Evolutionary conservation across 305 asterid genomes (phyloP), one percentile per base, ranked within the genome.

Genomic region (Fraxinus dipetala): DNA sequence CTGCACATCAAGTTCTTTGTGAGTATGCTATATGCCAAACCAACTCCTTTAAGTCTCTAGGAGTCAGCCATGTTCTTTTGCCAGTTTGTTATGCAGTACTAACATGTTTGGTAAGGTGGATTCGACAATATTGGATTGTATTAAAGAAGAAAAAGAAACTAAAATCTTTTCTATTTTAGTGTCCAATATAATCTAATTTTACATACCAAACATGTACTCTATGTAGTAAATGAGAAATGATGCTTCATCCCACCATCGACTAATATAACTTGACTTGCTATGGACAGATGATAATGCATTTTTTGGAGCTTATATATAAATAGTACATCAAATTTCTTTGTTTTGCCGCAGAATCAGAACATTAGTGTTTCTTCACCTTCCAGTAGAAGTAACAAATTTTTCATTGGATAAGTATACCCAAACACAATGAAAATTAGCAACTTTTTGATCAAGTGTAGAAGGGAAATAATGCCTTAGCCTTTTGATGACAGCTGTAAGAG

Each of bases 1-100:
- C 93, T 32, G 93, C 93, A 61, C 90, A 90, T 84, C 88, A 90
- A 88, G 93, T 88, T 79, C 93, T 90, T 56, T 74, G 77, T 78
- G 51, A 81, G 84, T 75, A 77, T 51, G 61, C 80, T 28, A 16
- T 76, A 45, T 43, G 14, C 22, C 43, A 48, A 24, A 24, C 34
- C 56, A 74, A 9, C 28, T 26, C 16, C 20, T 45, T 24, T 32
- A 43, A 48, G 16, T 43, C 63, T 22, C 7, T 26, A 28, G 35
- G 54, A n/a, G n/a, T 43, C 78, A 10, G 63, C 48, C 36, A 28
- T 2, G 20, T 75, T 75, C 8, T 26, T 40, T 75, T 26, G 31
- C 77, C 77, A 48, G n/a, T 48, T 35, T 6, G 6, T 16, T 35
- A 73, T n/a, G 77, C 56, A 35, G 5, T 1, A 74, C 4, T 59